These are phyloP conservation scores for Hypoxylon sp. DNA, from an alignment of 2,329 filamentous ascomycete species.

Conservation along the genomic window DNA sequence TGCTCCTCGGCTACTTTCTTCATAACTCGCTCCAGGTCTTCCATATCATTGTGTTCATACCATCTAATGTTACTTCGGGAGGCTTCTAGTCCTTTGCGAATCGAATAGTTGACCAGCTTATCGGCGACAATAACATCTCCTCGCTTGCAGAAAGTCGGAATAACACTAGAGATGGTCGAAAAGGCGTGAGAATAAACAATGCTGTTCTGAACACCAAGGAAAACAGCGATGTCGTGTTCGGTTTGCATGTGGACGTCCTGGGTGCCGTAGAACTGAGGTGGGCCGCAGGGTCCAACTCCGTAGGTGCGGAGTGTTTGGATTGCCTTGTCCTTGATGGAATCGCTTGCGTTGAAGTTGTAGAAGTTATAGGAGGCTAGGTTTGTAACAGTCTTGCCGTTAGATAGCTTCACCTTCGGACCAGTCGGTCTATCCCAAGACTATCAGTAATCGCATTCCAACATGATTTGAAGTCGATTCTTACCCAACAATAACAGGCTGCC, in stretches of 20 bases:
- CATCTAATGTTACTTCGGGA: slow-evolving; percentile 91
- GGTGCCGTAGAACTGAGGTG: slow-evolving; percentile 97
- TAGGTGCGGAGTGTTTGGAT: slow-evolving; percentile 95
- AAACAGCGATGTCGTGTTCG: slow-evolving; percentile 92
- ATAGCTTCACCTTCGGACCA: slow-evolving; percentile 89
- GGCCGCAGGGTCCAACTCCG: slow-evolving; percentile 95
- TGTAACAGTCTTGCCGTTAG: slow-evolving; percentile 88
- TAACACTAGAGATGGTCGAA: slow-evolving; percentile 96
- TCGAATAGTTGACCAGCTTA: slow-evolving; percentile 91
- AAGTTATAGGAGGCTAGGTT: slow-evolving; percentile 98
- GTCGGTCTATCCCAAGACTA: slow-evolving; percentile 73
- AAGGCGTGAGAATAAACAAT: slow-evolving; percentile 98
- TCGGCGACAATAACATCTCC: slow-evolving; percentile 98
- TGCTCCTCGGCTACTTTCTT: slow-evolving; percentile 90
- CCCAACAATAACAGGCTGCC: slow-evolving; percentile 89
- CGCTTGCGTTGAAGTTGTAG: slow-evolving; percentile 96
- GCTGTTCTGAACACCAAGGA: slow-evolving; percentile 87
- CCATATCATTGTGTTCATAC: slow-evolving; percentile 97
- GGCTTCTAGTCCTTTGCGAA: slow-evolving; percentile 94
- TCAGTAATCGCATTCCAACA: slow-evolving; percentile 26
- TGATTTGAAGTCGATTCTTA: slow-evolving; percentile 58
- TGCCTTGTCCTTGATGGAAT: slow-evolving; percentile 93
- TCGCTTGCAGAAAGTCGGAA: slow-evolving; percentile 96
- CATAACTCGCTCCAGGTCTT: slow-evolving; percentile 89
- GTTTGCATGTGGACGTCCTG: slow-evolving; percentile 99